These are phyloP conservation scores for Talaromyces sp. DNA, from an alignment of 2,329 filamentous ascomycete species.

Conservation along the genomic window DNA sequence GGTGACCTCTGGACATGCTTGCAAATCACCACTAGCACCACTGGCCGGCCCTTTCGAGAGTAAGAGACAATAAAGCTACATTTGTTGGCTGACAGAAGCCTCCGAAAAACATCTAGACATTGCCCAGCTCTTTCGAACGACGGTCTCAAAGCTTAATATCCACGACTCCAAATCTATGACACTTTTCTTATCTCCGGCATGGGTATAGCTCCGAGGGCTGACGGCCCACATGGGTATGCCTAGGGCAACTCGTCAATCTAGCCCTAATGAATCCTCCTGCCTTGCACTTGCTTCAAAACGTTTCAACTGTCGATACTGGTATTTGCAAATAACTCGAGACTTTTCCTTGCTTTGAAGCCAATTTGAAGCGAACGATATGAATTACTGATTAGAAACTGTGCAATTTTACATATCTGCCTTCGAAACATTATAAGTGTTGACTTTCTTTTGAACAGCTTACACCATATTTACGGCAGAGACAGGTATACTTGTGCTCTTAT, in stretches of 20 bases:
- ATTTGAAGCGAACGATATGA: too few relatives aligned
- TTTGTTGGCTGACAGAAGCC: not conserved
- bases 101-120: not conserved
- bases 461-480: too few relatives aligned
- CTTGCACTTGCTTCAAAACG: too few relatives aligned
- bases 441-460: too few relatives aligned
- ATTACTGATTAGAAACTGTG: too few relatives aligned
- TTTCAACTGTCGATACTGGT: too few relatives aligned
- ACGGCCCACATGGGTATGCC: not conserved
- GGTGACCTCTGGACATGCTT: not conserved
- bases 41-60: too few relatives aligned
- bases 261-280: not conserved
- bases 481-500: too few relatives aligned
- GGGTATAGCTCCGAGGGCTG: not conserved
- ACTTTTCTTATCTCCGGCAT: not conserved
- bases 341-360: too few relatives aligned
- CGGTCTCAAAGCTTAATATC: not conserved
- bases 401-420: too few relatives aligned
- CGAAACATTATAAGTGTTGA: too few relatives aligned
- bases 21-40: not conserved
- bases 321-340: too few relatives aligned
- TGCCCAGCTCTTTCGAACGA: not conserved
- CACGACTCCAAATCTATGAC: not conserved
- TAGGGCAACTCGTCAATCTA: not conserved
- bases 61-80: not conserved